phyloP scores from a whole-genome alignment of 805 yeast species.

The Ogataea minuta region DNA sequence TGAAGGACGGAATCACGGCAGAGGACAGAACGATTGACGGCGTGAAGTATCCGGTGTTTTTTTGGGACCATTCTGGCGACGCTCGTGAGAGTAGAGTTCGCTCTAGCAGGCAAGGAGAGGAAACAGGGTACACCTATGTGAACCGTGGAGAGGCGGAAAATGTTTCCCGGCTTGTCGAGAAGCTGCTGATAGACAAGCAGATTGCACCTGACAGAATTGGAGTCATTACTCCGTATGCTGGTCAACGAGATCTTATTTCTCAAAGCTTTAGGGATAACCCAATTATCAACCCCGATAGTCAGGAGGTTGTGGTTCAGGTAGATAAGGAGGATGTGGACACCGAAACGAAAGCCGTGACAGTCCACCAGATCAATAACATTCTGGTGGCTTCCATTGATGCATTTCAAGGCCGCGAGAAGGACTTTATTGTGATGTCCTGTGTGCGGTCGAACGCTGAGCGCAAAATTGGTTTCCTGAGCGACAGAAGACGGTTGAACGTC shows the following conservation, averaged over 20 bases:
- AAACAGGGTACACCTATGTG: slow-evolving; percentile 55
- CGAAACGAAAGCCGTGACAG: slow-evolving; percentile 41
- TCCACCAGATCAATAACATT: slow-evolving; percentile 44
- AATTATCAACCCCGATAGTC: slow-evolving; percentile 53
- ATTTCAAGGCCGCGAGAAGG: slow-evolving; percentile 89
- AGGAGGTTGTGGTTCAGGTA: slow-evolving; percentile 47
- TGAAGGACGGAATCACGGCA: slow-evolving; percentile 67
- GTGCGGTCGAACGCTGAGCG: slow-evolving; percentile 63
- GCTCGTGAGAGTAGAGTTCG: slow-evolving; percentile 46
- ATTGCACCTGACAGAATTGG: slow-evolving; percentile 54
- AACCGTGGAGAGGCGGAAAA: slow-evolving; percentile 53
- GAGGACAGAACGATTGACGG: slow-evolving; percentile 46
- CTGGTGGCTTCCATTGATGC: slow-evolving; percentile 74
- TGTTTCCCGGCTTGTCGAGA: slow-evolving; percentile 47
- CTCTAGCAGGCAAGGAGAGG: slow-evolving; percentile 35
- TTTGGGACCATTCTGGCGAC: slow-evolving; percentile 57
- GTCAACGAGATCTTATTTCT: slow-evolving; percentile 66
- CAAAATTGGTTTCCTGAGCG: slow-evolving; percentile 62
- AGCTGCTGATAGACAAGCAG: slow-evolving; percentile 52
- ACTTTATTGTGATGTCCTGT: slow-evolving; percentile 72
- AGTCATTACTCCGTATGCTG: slow-evolving; percentile 73
- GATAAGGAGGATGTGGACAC: slow-evolving; percentile 60
- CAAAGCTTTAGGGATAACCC: slow-evolving; percentile 46
- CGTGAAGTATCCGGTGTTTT: slow-evolving; percentile 54
- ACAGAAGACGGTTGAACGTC: slow-evolving; percentile 63